phyloP scores from a whole-genome alignment of 73 alveolate species.

The Tetrahymena elliotti region DNA sequence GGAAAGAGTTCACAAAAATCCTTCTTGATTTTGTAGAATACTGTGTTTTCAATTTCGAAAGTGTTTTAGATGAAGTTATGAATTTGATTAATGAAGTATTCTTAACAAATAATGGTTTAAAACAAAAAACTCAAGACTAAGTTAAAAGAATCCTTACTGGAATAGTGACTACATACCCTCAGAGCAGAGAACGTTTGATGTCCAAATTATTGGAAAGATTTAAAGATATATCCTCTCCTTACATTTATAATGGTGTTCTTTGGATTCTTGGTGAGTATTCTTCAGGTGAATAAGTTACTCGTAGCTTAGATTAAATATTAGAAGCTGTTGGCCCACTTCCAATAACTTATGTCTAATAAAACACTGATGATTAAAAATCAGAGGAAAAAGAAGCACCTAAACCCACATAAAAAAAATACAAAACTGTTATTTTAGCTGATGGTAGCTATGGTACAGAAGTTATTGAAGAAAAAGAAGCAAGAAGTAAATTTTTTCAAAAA shows the following conservation, averaged over 20 bases:
- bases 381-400: conserved; percentile 17
- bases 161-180: conserved; percentile 31
- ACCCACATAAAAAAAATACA: neutral
- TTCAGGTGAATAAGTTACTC: conserved; percentile 24
- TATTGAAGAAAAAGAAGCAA: conserved; percentile 3
- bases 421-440: conserved; percentile 9
- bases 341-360: neutral
- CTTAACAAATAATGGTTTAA: conserved; percentile 3
- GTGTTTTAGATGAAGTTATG: conserved; percentile 18
- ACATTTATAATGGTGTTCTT: conserved; percentile 47
- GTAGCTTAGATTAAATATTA: conserved; percentile 32
- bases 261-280: conserved; percentile 71
- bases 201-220: conserved; percentile 36
- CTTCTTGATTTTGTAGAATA: neutral
- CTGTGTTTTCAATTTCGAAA: conserved; percentile 43
- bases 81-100: conserved; percentile 43
- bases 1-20: conserved; percentile 27
- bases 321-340: conserved; percentile 63
- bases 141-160: conserved; percentile 43
- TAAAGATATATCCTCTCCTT: conserved; percentile 49
- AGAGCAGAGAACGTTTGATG: conserved; percentile 33
- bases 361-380: neutral
- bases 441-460: conserved; percentile 42
- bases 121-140: conserved; percentile 32
- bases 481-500: neutral